phyloP scores from a whole-genome alignment of 345 rosid species.

The Rubroshorea leprosula region DNA sequence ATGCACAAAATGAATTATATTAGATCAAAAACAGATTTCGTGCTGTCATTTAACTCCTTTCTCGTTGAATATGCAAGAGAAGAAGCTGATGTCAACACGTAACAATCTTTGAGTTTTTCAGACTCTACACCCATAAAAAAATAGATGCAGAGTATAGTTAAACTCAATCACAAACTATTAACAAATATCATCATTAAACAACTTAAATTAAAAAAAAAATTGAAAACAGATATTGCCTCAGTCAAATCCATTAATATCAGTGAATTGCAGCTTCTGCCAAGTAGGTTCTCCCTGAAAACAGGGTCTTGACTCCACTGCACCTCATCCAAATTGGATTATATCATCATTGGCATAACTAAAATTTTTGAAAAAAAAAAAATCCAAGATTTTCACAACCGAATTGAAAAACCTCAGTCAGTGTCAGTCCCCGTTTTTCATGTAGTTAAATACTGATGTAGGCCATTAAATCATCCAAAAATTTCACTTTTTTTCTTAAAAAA shows the following conservation, averaged over 20 bases:
- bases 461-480: too few species aligned
- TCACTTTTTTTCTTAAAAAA: too few species aligned
- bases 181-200: neutral
- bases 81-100: constrained; percentile 72
- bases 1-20: too few species aligned
- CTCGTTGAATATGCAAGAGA: constrained; percentile 32
- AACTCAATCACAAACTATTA: constrained; percentile 29
- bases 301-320: constrained; percentile 56
- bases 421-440: too few species aligned
- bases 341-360: constrained; percentile 40
- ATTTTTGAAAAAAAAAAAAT: too few species aligned
- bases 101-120: constrained; percentile 46
- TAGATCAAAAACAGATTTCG: too few species aligned
- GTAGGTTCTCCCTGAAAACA: constrained; percentile 56
- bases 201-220: neutral
- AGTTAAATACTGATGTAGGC: too few species aligned
- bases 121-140: constrained; percentile 23
- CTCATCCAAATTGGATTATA: constrained; percentile 34
- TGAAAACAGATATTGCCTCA: constrained; percentile 28
- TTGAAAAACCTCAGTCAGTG: too few species aligned
- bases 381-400: too few species aligned
- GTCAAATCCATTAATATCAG: constrained; percentile 35
- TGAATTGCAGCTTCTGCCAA: constrained; percentile 36
- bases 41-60: constrained; percentile 62
- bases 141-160: constrained; percentile 33